Percentiles rank a stretch among this genome's conserved stretches.
These are phyloP conservation scores for Botryotinia globosa DNA, from an alignment of 2,329 filamentous ascomycete genomes.

Conservation along the genomic window DNA sequence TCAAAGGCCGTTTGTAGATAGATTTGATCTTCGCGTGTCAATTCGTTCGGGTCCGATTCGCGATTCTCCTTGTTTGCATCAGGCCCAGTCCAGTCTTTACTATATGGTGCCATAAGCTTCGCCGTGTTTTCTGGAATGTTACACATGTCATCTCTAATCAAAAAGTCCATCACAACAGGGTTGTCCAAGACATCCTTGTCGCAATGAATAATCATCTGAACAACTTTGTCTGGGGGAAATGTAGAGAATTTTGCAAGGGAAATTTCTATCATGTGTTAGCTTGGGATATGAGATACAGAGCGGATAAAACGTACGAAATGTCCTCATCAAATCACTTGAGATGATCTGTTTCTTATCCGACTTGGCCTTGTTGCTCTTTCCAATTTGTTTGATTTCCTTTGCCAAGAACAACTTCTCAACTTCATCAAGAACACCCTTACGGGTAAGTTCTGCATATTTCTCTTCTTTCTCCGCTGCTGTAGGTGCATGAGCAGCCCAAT, in stretches of 20 bases:
- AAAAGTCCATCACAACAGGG: conserved; percentile 90
- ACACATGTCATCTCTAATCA: conserved; percentile 89
- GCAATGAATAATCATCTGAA: conserved; percentile 93
- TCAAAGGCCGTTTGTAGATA: conserved; percentile 92
- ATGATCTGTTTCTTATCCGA: conserved; percentile 99
- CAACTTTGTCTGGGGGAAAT: conserved; percentile 76
- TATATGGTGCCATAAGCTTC: conserved; percentile 92
- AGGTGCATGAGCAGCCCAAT: conserved; percentile 85
- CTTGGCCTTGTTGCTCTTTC: conserved; percentile 62
- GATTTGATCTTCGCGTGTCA: conserved; percentile 93
- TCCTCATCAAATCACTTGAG: conserved; percentile 82
- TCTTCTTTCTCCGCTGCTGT: conserved; percentile 89
- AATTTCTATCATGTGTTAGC: conserved; percentile 57
- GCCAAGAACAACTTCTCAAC: conserved; percentile 97
- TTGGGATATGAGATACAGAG: neutral
- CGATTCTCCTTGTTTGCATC: conserved; percentile 73
- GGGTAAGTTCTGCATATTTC: conserved; percentile 89
- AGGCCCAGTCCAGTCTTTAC: conserved; percentile 92
- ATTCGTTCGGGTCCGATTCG: conserved; percentile 81
- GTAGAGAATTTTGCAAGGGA: conserved; percentile 92
- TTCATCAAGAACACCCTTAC: conserved; percentile 93
- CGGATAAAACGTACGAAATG: conserved; percentile 59
- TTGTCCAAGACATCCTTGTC: conserved; percentile 87
- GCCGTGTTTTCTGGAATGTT: conserved; percentile 85
- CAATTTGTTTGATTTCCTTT: conserved; percentile 90